A percentile compares a stretch with the other conserved stretches of the same genome.
Evolutionary conservation across 1,284 basidiomycete species (phyloP).

Genomic region (Chondrostereum purpureum): DNA sequence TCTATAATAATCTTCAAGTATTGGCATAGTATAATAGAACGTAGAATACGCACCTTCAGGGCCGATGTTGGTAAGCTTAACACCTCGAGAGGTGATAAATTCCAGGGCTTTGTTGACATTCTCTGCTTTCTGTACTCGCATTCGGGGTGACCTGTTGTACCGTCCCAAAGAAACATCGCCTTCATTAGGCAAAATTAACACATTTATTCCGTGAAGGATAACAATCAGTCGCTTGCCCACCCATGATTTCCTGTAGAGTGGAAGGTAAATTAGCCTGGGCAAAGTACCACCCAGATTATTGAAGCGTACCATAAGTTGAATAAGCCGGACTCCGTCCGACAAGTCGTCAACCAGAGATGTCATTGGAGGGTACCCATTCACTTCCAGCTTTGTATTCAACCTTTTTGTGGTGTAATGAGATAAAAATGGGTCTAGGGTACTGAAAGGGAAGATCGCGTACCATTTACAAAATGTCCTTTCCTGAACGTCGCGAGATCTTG

Average conservation of each 20-base stretch:
- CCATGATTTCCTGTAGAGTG: conserved; percentile 81
- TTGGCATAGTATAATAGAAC: background rate
- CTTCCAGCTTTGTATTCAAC: conserved; percentile 94
- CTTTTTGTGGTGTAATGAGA: no score
- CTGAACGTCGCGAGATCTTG: conserved; percentile 62
- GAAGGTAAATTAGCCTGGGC: background rate
- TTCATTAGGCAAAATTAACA: conserved; percentile 20
- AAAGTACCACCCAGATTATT: background rate
- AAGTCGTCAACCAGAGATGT: conserved; percentile 85
- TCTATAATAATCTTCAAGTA: conserved; percentile 42
- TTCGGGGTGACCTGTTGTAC: conserved; percentile 85
- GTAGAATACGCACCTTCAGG: conserved; percentile 67
- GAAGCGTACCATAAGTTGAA: conserved; percentile 82
- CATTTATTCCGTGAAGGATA: conserved; percentile 6
- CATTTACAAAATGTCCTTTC: conserved; percentile 86
- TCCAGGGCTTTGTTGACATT: conserved; percentile 96
- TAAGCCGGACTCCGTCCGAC: conserved; percentile 90
- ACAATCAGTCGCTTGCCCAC: conserved; percentile 38
- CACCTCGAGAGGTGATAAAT: conserved; percentile 91
- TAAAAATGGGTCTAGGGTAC: conserved; percentile 2
- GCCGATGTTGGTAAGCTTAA: conserved; percentile 96
- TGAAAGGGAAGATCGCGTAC: conserved; percentile 29
- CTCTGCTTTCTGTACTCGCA: conserved; percentile 96
- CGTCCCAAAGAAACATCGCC: conserved; percentile 87
- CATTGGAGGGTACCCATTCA: conserved; percentile 85